Percentiles rank a stretch among this genome's conserved stretches.
Evolutionary conservation across 345 rosid species (phyloP).

Genomic region (Erucastrum elatum): DNA sequence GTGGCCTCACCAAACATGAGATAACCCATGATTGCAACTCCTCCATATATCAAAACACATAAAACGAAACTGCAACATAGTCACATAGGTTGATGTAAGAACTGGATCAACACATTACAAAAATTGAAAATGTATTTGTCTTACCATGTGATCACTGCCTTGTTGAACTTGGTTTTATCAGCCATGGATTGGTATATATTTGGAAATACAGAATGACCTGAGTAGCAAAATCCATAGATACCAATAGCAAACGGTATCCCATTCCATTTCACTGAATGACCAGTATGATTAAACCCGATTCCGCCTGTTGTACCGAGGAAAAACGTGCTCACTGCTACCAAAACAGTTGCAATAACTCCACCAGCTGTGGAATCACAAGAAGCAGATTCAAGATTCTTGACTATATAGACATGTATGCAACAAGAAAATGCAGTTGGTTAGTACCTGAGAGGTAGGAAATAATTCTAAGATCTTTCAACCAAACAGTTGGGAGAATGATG

Average conservation of each 20-base stretch:
- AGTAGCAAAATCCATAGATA: conserved; percentile 74
- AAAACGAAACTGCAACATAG: conserved; percentile 62
- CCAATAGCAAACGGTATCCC: conserved; percentile 90
- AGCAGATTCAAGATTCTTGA: conserved; percentile 22
- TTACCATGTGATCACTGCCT: conserved; percentile 67
- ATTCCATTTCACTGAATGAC: conserved; percentile 67
- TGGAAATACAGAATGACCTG: conserved; percentile 91
- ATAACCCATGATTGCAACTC: conserved; percentile 78
- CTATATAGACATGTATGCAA: background rate
- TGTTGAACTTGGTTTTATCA: conserved; percentile 72
- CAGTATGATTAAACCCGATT: conserved; percentile 71
- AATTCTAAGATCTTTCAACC: conserved; percentile 72
- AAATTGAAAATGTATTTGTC: conserved; percentile 6
- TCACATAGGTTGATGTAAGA: background rate
- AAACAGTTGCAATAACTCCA: conserved; percentile 71
- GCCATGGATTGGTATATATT: conserved; percentile 98
- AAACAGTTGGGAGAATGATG: conserved; percentile 76
- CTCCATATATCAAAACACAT: conserved; percentile 67
- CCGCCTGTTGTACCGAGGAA: conserved; percentile 60
- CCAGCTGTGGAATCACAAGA: conserved; percentile 56
- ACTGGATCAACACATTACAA: background rate
- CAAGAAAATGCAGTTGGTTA: background rate
- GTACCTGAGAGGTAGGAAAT: conserved; percentile 95
- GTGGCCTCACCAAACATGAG: conserved; percentile 86
- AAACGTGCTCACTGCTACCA: conserved; percentile 57